Conservation (phyloP, 2,329 filamentous ascomycete genomes). For the Aspergillus sp. region DNA sequence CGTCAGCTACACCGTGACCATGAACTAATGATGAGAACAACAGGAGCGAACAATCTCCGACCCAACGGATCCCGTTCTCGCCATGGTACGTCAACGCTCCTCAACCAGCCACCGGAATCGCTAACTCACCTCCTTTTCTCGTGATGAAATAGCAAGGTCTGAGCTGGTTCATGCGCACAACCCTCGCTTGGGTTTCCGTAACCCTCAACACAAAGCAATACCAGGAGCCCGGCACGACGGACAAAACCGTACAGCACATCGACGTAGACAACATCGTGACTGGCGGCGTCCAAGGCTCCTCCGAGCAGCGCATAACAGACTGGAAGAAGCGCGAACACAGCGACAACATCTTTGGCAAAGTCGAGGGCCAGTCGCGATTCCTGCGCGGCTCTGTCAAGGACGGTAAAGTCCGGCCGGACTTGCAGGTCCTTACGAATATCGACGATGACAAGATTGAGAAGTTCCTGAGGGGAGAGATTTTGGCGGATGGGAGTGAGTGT, state of each 20-base stretch:
- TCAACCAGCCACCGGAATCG: constrained; percentile 2
- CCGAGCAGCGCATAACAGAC: constrained; percentile 62
- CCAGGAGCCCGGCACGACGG: constrained; percentile 53
- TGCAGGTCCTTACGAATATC: constrained; percentile 45
- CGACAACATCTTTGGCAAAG: constrained; percentile 79
- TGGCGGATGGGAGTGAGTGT: constrained; percentile 60
- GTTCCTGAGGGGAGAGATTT: constrained; percentile 46
- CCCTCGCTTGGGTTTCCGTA: constrained; percentile 70
- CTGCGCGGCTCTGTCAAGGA: constrained; percentile 40
- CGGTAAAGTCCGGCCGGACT: constrained; percentile 39
- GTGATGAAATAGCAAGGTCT: constrained; percentile 61
- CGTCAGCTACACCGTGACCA: not conserved
- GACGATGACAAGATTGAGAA: constrained; percentile 43
- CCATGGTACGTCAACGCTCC: constrained; percentile 51
- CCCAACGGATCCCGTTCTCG: constrained; percentile 68
- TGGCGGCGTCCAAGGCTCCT: constrained; percentile 70
- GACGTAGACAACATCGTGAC: constrained; percentile 74
- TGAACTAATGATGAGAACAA: constrained; percentile 5
- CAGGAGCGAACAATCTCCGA: constrained; percentile 79
- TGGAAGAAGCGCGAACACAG: constrained; percentile 66
- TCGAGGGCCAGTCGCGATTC: constrained; percentile 65
- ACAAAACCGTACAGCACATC: constrained; percentile 61
- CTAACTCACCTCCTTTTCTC: constrained; percentile 16
- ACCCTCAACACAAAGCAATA: constrained; percentile 67
- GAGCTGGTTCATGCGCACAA: constrained; percentile 73